phyloP scores from a whole-genome alignment of 345 rosid genomes.

The Cardamine resedifolia region DNA sequence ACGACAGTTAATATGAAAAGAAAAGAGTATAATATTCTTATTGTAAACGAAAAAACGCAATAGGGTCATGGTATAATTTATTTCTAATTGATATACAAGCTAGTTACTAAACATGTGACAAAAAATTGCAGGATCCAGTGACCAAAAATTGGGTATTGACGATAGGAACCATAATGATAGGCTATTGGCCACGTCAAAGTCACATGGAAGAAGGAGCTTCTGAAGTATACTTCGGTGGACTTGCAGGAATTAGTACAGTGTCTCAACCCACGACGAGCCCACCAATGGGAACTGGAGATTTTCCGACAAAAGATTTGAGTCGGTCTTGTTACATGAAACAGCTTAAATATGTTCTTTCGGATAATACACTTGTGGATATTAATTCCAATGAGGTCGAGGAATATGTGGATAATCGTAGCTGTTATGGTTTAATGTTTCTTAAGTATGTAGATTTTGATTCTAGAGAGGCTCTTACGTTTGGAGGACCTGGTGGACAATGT shows the following conservation, averaged over 20 bases:
- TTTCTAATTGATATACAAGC: background rate
- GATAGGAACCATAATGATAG: conserved; percentile 25
- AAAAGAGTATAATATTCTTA: too few species aligned
- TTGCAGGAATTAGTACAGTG: conserved; percentile 3
- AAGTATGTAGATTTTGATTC: conserved; percentile 26
- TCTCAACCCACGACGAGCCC: background rate
- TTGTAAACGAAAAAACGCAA: background rate
- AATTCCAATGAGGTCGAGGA: conserved; percentile 20
- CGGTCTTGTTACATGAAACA: conserved; percentile 27
- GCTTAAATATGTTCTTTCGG: conserved; percentile 26
- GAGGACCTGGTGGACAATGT: conserved; percentile 37
- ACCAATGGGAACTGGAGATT: conserved; percentile 33
- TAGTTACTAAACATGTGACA: background rate
- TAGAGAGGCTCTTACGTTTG: conserved; percentile 34
- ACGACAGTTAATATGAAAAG: background rate
- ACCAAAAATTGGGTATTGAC: conserved; percentile 36
- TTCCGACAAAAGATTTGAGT: conserved; percentile 30
- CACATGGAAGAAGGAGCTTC: conserved; percentile 31
- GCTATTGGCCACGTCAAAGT: conserved; percentile 33
- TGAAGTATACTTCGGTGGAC: conserved; percentile 32
- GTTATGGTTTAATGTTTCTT: conserved; percentile 25
- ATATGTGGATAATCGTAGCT: conserved; percentile 18
- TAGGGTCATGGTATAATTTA: background rate
- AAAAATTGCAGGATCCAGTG: conserved; percentile 25
- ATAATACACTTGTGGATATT: conserved; percentile 14